These are phyloP conservation scores for Diplotaxis tenuifolia DNA, from an alignment of 345 rosid species.

Conservation along the genomic window DNA sequence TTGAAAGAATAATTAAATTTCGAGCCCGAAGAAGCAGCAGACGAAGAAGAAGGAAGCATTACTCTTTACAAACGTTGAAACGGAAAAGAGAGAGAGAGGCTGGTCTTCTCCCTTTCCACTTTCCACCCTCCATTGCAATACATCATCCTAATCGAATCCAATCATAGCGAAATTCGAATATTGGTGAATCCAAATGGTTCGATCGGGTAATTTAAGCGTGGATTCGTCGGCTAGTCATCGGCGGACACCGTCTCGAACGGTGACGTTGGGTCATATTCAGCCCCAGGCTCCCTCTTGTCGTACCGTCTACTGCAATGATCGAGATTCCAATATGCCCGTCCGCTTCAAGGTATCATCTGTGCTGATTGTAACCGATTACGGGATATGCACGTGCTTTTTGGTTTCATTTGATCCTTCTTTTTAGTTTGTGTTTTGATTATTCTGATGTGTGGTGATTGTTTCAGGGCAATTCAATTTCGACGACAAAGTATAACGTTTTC, in stretches of 20 bases:
- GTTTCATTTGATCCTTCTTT: background rate
- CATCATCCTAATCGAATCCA: slow-evolving; percentile 20
- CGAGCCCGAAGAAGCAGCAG: slow-evolving; percentile 10
- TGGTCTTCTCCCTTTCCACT: slow-evolving; percentile 29
- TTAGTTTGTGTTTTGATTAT: background rate
- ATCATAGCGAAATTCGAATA: slow-evolving; percentile 5
- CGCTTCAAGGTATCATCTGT: slow-evolving; percentile 60
- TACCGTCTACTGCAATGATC: slow-evolving; percentile 84
- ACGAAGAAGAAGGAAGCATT: slow-evolving; percentile 12
- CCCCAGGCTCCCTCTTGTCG: slow-evolving; percentile 90
- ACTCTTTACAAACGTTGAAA: slow-evolving; percentile 22
- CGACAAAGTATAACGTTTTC: slow-evolving; percentile 85
- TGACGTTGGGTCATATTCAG: slow-evolving; percentile 79
- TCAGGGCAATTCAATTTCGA: slow-evolving; percentile 82
- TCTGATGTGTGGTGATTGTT: slow-evolving; percentile 10
- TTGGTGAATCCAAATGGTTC: slow-evolving; percentile 23
- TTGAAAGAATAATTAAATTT: background rate
- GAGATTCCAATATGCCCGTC: slow-evolving; percentile 72
- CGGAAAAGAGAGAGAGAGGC: slow-evolving; percentile 30
- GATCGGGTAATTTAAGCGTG: slow-evolving; percentile 48
- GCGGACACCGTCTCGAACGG: slow-evolving; percentile 52
- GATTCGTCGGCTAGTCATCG: slow-evolving; percentile 37
- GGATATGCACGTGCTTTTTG: background rate
- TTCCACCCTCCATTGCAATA: slow-evolving; percentile 13
- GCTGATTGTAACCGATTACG: too few species aligned